Evolutionary conservation across 345 rosid genomes (phyloP), one percentile per base, ranked within the genome.

Genomic region (Euphorbia peplus): DNA sequence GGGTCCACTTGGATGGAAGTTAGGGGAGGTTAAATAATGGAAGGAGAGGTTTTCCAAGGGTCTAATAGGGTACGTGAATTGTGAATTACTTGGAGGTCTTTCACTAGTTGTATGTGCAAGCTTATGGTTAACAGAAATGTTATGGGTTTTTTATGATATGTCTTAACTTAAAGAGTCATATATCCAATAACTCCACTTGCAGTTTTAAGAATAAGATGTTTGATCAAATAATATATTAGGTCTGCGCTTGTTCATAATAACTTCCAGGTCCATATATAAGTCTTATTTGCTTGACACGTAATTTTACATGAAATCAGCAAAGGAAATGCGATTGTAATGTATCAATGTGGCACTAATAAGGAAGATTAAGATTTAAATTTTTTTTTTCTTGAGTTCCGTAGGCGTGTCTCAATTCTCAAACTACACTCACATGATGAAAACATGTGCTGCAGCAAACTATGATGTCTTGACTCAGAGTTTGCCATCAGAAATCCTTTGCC

Each of bases 31-130:
- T n/a, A n/a, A n/a, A n/a, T n/a, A n/a, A n/a, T n/a, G n/a, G n/a
- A n/a, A n/a, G n/a, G n/a, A n/a, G n/a, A n/a, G n/a, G 32, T 44
- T 47, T 63, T 44, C 66, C n/a, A 48, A 28, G 37, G 29, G 37
- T 32, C 37, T 32, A 32, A n/a, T 42, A 41, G 13, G 51, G 14
- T 56, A 42, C 44, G 19, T 15, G 54, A 54, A n/a, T 46, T 26
- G 68, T 54, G 54, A 18, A 0, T 39, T 3, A 13, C 42, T 53
- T 53, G 60, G 52, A 54, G 15, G 54, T 54, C 24, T 39, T 64
- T 64, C 5, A 16, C 2, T 53, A 28, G 39, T 13, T 3, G 15
- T 25, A 12, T 57, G 10, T 15, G 19, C 39, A 28, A 15, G 19
- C 65, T 41, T 61, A 61, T 6, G 18, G 18, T 42, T 14, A 28